These are phyloP conservation scores for Fabrea salina DNA, from an alignment of 169 alveolate genomes.

Conservation along the genomic window DNA sequence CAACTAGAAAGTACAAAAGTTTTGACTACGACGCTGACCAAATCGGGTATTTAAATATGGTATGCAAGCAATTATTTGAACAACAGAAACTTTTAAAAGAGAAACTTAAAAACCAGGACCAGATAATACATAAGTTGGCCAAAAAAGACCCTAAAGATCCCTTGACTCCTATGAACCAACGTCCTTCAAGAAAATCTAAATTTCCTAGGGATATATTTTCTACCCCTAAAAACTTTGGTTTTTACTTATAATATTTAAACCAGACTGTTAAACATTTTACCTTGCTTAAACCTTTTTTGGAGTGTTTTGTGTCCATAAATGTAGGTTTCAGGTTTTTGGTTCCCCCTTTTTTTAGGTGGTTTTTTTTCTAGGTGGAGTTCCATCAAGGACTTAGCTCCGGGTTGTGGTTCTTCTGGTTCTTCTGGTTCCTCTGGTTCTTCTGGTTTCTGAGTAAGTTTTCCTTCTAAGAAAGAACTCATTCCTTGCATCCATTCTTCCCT, in stretches of 20 bases:
- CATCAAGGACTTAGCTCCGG: conserved; percentile 2
- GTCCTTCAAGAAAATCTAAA: no score
- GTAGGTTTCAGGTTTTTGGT: neutral
- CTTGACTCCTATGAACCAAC: no score
- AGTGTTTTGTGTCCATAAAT: neutral
- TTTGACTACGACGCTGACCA: no score
- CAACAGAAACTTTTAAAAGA: no score
- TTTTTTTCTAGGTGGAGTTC: conserved; percentile 16
- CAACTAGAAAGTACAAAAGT: no score
- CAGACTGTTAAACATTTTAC: neutral
- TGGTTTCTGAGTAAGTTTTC: neutral
- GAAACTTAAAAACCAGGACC: no score
- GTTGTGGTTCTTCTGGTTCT: neutral
- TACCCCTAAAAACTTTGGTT: no score
- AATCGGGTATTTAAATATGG: no score
- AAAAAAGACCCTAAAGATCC: no score
- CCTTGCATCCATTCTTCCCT: neutral
- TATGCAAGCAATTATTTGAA: no score
- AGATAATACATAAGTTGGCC: no score
- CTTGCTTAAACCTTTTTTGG: neutral
- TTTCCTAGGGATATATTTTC: no score
- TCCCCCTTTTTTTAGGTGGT: neutral
- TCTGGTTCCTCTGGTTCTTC: neutral
- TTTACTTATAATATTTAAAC: neutral
- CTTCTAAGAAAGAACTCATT: neutral